Base-by-base conservation (phyloP, 1,139 yeast species). In the Saccharomyces pastorianus region DNA sequence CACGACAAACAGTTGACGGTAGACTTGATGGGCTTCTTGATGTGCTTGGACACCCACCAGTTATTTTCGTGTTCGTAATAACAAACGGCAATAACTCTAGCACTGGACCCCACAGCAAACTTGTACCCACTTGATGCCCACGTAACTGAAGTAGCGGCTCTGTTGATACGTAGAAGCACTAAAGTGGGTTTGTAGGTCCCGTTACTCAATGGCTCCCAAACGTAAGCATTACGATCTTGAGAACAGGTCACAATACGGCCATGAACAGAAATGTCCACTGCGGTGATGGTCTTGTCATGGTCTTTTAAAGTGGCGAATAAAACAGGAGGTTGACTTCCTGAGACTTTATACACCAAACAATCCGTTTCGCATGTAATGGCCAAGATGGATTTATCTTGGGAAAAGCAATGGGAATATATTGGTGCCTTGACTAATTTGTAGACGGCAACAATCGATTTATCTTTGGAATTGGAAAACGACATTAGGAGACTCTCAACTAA, bases 31-130 rank as follows among this genome's bases (percentile, higher is more conserved):
- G 97, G 97, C 72, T 88, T 89, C 76, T 90, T 90, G 73, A 95
- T 82, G 73, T 93, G 99, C 73, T 91, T 93, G 23, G 98, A 89
- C 52, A 93, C 91, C 99, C 99, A 95, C 99, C 99, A 95, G 70
- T 95, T 96, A 71, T 93, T 93, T 65, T 91, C 97, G 59, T 80
- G 87, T 71, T 95, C 99, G 71, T 88, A 93, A 73, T 91, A 93
- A 74, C 99, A 95, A 51, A 95, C 87, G 17, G 99, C 96, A 71
- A 95, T 85, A 58, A 88, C 85, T 55, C 98, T 78, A 54, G 96
- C 98, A 54, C 96, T 88, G 4, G 97, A 88, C 0, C 98, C 99
- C 48, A 93, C 98, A 1, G 99, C 99, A 72, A 95, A 93, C 75
- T 95, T 95, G 67, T 75, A 75, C 20, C 97, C 98, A 60, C 81